Conservation (phyloP, 148 eudicot species). For the Vaccinium vitisidaea region DNA sequence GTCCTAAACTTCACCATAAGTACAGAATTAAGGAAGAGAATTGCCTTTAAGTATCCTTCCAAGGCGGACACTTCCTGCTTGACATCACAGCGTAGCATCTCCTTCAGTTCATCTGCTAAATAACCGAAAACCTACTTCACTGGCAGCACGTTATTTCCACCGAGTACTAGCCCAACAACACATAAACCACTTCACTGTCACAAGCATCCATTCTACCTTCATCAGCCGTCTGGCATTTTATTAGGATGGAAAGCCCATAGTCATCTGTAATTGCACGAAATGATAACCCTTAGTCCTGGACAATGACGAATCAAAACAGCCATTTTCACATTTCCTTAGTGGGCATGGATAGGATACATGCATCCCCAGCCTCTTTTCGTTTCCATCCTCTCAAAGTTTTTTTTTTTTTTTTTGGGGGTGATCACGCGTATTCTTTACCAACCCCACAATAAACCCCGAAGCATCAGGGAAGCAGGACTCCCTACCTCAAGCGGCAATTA, state of each 20-base stretch:
- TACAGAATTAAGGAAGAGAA: neutral
- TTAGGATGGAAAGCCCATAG: neutral
- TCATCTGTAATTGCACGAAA: neutral
- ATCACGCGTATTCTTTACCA: neutral
- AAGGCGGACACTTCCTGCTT: neutral
- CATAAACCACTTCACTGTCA: neutral
- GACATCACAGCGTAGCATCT: neutral
- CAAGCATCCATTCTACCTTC: neutral
- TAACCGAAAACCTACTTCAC: neutral
- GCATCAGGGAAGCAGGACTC: neutral
- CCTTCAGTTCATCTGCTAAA: neutral
- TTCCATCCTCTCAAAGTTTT: neutral
- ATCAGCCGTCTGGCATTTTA: neutral
- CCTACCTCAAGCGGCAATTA: neutral
- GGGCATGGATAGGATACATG: neutral
- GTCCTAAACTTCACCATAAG: neutral
- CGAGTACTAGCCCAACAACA: neutral
- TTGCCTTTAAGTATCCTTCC: neutral
- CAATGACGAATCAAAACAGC: neutral
- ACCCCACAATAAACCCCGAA: neutral
- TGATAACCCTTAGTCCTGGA: neutral
- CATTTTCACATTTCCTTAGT: neutral
- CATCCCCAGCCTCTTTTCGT: neutral
- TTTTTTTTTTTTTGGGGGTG: no score
- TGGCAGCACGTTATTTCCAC: neutral